phyloP scores from a whole-genome alignment of 345 rosid species.

The Turritis glabra region DNA sequence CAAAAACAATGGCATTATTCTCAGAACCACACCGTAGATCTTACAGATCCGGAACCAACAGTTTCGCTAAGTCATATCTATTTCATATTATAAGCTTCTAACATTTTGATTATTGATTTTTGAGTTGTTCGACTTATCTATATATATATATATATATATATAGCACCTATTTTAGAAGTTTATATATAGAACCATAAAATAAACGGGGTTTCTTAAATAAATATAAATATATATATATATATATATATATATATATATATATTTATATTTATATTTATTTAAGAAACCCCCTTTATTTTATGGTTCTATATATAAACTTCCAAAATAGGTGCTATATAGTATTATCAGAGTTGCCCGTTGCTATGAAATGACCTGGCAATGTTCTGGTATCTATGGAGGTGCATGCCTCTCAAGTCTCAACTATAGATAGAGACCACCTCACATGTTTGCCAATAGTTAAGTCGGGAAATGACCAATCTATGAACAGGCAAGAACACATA shows the following conservation, averaged over 20 bases:
- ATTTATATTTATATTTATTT: too few relatives aligned
- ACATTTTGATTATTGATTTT: background rate
- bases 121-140: background rate
- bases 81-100: background rate
- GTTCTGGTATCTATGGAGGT: conserved; percentile 1
- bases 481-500: conserved; percentile 1
- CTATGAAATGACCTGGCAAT: conserved; percentile 6
- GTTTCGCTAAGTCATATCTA: too few relatives aligned
- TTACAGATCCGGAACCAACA: too few relatives aligned
- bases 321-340: background rate
- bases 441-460: conserved; percentile 17
- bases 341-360: background rate
- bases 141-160: background rate
- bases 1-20: too few relatives aligned
- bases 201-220: too few relatives aligned
- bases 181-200: too few relatives aligned
- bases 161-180: too few relatives aligned
- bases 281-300: background rate
- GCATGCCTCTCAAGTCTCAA: too few relatives aligned
- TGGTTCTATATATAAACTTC: background rate
- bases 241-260: background rate
- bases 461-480: conserved; percentile 20
- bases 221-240: background rate
- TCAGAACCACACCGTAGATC: too few relatives aligned
- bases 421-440: conserved; percentile 21